Base-by-base conservation (phyloP, 2,329 filamentous ascomycete species). In the Cladosporium sphaerospermum region DNA sequence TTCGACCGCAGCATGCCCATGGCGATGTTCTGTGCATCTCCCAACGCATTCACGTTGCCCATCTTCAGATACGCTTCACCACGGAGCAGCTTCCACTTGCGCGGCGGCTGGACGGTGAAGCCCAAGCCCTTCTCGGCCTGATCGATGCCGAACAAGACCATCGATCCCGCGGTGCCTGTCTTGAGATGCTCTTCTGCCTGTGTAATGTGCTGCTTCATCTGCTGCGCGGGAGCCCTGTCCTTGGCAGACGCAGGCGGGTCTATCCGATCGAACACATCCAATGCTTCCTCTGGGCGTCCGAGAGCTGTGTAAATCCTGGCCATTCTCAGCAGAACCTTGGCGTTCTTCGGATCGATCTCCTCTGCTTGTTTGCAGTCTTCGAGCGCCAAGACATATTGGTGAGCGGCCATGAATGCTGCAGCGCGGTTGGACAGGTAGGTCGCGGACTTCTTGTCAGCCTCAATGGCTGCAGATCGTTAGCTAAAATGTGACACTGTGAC, bases 401-500 rank as follows among this genome's bases (percentile, higher is more conserved):
- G 85, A 55, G 89, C 88, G 50, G 89, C 89, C 78, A 99, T 96
- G 75, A 88, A 89, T 34, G 93, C 93, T 31, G 93, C 93, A 37
- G 93, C 91, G 64, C 93, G 86, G 77, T 99, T 99, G 69, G 89
- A 92, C 60, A 95, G 81, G 71, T 95, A 97, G 43, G 90, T 95
- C 34, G 91, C 78, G 48, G 91, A 95, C 63, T 84, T 79, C 51
- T 91, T 91, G 64, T 92, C 85, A 58, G 92, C 81, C 62, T 93
- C 87, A 65, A 99, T 87, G 57, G 93, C 93, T 96, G 67, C 43
- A 55, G 19, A 49, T 34, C 5, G 42, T 40, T 14, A 54, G 45
- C 39, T 42, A n/a, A 9, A 34, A 39, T 2, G 36, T 39, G n/a
- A n/a, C 34, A 36, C n/a, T 23, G 23, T 48, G 11, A 16, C 56